phyloP scores from a whole-genome alignment of 257 asterid genomes.

The Plectranthus barbatus region DNA sequence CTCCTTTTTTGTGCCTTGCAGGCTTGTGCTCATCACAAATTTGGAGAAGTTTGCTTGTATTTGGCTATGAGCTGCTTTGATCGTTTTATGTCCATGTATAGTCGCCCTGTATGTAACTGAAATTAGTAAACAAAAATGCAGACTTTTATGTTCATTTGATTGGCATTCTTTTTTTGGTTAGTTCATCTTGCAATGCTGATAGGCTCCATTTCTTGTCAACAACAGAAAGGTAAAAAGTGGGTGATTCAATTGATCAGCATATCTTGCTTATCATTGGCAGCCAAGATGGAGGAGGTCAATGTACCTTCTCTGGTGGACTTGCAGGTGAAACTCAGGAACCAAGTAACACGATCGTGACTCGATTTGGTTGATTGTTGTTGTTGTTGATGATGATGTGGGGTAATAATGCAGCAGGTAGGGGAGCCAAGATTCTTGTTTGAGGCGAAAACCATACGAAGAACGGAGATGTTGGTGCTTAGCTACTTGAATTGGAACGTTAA shows the following conservation, averaged over 20 bases:
- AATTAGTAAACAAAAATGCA: not conserved
- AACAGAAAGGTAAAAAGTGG: slow-evolving; percentile 49
- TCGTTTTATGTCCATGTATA: slow-evolving; percentile 36
- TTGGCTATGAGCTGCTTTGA: slow-evolving; percentile 44
- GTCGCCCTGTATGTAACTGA: slow-evolving; percentile 29
- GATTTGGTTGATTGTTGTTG: not conserved
- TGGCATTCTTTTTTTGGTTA: not conserved
- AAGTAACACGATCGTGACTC: not conserved
- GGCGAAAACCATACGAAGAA: slow-evolving; percentile 49
- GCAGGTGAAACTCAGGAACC: slow-evolving; percentile 42
- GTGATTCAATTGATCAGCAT: slow-evolving; percentile 51
- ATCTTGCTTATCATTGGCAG: slow-evolving; percentile 66
- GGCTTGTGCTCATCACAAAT: slow-evolving; percentile 38
- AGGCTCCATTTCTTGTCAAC: slow-evolving; percentile 8
- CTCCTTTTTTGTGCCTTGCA: slow-evolving; percentile 12
- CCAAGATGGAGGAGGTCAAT: slow-evolving; percentile 59
- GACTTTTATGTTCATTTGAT: not conserved
- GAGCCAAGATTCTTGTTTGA: slow-evolving; percentile 47
- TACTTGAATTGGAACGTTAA: slow-evolving; percentile 62
- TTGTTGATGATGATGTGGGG: not conserved
- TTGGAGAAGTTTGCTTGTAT: slow-evolving; percentile 35
- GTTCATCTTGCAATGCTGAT: slow-evolving; percentile 7
- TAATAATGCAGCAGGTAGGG: slow-evolving; percentile 41
- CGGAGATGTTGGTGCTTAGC: slow-evolving; percentile 66
- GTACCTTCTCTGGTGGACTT: slow-evolving; percentile 45